Base-by-base conservation (phyloP, 331 rosid species). In the Malus hybrid region DNA sequence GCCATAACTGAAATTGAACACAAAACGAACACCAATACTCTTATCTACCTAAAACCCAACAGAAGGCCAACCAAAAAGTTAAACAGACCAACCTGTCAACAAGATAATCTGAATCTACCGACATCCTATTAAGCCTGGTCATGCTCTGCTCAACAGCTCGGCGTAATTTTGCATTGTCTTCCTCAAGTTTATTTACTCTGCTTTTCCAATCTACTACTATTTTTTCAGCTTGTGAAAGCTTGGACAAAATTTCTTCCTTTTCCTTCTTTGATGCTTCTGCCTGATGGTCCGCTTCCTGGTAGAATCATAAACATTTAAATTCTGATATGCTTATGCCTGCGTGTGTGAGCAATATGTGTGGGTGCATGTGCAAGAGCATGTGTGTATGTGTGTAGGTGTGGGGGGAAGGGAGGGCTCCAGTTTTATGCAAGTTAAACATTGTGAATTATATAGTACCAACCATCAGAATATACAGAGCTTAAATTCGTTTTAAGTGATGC, bases 121-220 rank as follows among this genome's bases (percentile, higher is more conserved):
- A 93, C 98, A 93, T 93, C 83, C 98, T 89, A 84, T 87, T 93
- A 57, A 93, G 89, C 87, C 85, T 87, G 67, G 91, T 93, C 95
- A 93, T 93, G 85, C 95, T 87, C 81, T 87, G 96, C 83, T 93
- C 97, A 79, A 93, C 80, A 80, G 89, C 97, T 36, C 84, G 90
- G 57, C 93, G 89, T 44, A 93, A 52, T 77, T 91, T 93, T 74
- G 93, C 87, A 83, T 93, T 93, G 83, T 93, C 98, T 52, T 90
- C 97, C 90, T 94, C 99, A 36, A 92, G 88, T 80, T 92, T 94
- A 83, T 87, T 86, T 73, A 89, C 91, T 80, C 96, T 86, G 86
- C 74, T 84, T 87, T 81, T 90, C 97, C 93, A 89, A 77, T 93
- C 95, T 74, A 77, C 80, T 78, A 87, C 85, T 59, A 80, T 82